Evolutionary conservation across 1,139 yeast genomes (phyloP).

Genomic region (Candida tropicalis): DNA sequence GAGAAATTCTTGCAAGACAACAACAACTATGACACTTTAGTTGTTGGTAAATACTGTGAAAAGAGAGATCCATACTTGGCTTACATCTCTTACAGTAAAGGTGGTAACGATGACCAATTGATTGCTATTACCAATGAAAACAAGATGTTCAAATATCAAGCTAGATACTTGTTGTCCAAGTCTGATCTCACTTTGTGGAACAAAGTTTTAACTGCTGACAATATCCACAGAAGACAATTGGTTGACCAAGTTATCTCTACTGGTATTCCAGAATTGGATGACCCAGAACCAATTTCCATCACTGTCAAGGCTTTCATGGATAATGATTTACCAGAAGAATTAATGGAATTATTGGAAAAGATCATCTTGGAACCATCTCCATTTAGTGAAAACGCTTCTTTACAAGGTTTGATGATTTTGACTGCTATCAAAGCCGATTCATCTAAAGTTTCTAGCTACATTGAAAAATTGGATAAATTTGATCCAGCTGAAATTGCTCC

Average conservation of each 20-base stretch:
- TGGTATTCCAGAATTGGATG: constrained; percentile 93
- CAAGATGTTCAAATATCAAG: constrained; percentile 98
- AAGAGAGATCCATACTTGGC: constrained; percentile 98
- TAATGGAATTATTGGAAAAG: constrained; percentile 92
- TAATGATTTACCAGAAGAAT: constrained; percentile 88
- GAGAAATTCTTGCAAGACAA: constrained; percentile 95
- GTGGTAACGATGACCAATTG: constrained; percentile 87
- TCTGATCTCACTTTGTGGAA: constrained; percentile 85
- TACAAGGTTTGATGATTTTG: constrained; percentile 88
- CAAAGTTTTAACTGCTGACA: constrained; percentile 72
- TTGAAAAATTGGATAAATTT: constrained; percentile 87
- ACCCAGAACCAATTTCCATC: constrained; percentile 94
- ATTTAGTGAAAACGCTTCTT: constrained; percentile 89
- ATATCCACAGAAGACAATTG: constrained; percentile 84
- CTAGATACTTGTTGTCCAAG: constrained; percentile 85
- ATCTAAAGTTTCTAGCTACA: constrained; percentile 77
- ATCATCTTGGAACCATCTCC: constrained; percentile 97
- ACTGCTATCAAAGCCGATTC: constrained; percentile 97
- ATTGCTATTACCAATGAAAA: constrained; percentile 93
- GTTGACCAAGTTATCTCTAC: constrained; percentile 94
- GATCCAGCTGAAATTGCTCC: constrained; percentile 95
- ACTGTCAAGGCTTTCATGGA: constrained; percentile 98
- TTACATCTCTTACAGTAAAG: constrained; percentile 95
- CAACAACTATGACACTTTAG: constrained; percentile 82
- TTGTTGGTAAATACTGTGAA: constrained; percentile 98